Base-by-base conservation (phyloP, 2,329 filamentous ascomycete genomes). In the Apiospora marii region DNA sequence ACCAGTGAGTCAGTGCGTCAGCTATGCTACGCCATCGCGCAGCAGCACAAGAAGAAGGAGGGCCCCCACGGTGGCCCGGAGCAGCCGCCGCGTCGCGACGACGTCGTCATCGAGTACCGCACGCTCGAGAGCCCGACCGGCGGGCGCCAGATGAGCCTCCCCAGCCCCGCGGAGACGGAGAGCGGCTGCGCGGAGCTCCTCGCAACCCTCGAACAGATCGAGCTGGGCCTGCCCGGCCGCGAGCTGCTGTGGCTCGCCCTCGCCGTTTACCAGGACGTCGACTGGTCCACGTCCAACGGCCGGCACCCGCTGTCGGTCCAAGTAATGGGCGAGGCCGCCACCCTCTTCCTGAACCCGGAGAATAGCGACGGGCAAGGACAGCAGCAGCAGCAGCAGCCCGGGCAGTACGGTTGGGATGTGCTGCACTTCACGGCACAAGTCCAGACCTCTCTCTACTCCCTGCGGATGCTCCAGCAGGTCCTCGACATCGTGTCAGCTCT, bases 381-480 rank as follows among this genome's bases (percentile, higher is more conserved):
- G 46, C 76, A 77, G 1, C 71, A 84, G 14, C 75, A 82, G 48
- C 67, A 75, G 77, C 68, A 80, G 75, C 82, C 84, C 1, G 68
- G 48, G 46, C 34, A 43, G 22, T 71, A 71, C 41, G 58, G 69
- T 10, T 93, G 92, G 92, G 83, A 87, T 13, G 82, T 87, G 24
- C 81, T 92, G 61, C 92, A 94, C 76, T 84, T 92, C 68, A 79
- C 86, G 12, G 90, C 91, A 0, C 89, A 92, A 74, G 80, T 90
- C 0, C 89, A 92, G 71, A 89, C 88, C 5, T 84, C 86, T 0
- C 80, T 90, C 7, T 93, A 93, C 77, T 92, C 91, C 0, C 78
- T 93, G 1, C 85, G 90, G 61, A 88, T 90, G 74, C 78, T 88
- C 27, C 81, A 82, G 73, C 89, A 91, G 77, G 78, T 90, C 4